phyloP scores from a whole-genome alignment of 495 filamentous ascomycete genomes.

The Penicillium goetzii region DNA sequence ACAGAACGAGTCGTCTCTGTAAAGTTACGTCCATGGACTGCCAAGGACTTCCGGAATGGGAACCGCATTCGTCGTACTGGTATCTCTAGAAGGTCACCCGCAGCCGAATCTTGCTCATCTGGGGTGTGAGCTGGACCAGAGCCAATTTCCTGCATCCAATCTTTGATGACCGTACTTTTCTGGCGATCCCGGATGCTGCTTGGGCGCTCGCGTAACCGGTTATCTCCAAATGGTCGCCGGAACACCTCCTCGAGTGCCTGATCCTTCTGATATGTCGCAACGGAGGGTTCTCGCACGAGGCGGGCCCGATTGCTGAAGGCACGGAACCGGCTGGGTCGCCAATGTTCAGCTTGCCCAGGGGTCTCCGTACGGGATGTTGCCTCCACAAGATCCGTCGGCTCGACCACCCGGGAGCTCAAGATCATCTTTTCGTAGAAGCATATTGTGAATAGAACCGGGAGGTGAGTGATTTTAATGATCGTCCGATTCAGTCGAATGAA shows the following conservation, averaged over 20 bases:
- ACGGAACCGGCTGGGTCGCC: conserved; percentile 56
- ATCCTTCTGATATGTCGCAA: conserved; percentile 85
- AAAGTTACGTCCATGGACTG: conserved; percentile 49
- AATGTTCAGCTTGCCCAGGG: conserved; percentile 30
- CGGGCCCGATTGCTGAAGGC: conserved; percentile 68
- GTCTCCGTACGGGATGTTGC: conserved; percentile 42
- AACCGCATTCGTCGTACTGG: conserved; percentile 38
- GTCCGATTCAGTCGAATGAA: conserved; percentile 83
- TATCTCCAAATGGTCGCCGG: conserved; percentile 58
- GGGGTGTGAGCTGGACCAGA: conserved; percentile 67
- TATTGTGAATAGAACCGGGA: conserved; percentile 81
- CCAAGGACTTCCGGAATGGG: conserved; percentile 36
- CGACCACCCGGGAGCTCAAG: conserved; percentile 69
- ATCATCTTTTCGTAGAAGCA: conserved; percentile 83
- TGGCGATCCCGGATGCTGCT: conserved; percentile 62
- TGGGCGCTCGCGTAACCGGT: conserved; percentile 48
- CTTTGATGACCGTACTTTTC: conserved; percentile 73
- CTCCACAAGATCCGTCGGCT: conserved; percentile 72
- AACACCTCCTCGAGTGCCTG: conserved; percentile 93
- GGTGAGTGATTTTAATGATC: conserved; percentile 87
- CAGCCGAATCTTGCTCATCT: conserved; percentile 61
- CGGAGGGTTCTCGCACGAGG: conserved; percentile 76
- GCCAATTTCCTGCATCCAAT: conserved; percentile 81
- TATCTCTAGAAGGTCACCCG: conserved; percentile 58
- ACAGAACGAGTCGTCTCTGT: conserved; percentile 56